Evolutionary conservation across 345 rosid genomes (phyloP), one percentile per base, ranked within the genome.

Genomic region (Arabidopsis arenosa): DNA sequence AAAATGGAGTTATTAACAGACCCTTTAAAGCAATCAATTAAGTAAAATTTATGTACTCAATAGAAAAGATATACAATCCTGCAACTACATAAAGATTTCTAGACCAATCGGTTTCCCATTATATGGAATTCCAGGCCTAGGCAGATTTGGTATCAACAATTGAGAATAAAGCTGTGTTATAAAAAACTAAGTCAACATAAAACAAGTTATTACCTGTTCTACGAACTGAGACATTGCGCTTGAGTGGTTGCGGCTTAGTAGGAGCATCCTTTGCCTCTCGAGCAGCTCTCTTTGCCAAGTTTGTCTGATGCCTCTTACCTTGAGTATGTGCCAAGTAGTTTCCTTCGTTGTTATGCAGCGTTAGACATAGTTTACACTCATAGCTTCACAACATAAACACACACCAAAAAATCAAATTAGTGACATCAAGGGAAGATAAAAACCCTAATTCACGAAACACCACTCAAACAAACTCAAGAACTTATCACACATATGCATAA

Each of bases 291-390:
- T 92, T 92, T 11, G 97, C 97, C 84, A 95, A 86, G 70, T 95
- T 95, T 59, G 99, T 95, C 79, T 96, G 97, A 72, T 91, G 98
- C 55, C 99, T 89, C 83, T 95, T 92, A 82, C 97, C 99, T 63
- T 92, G 97, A 17, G 97, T 92, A 76, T 95, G 96, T 2, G 97
- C 99, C 91, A 92, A 82, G 80, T 92, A 95, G 82, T 94, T 94
- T n/a, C 99, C 99, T 86, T 96, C 99, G 66, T 96, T 96, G 89
- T 96, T 96, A 84, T 91, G 99, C 45, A 96, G 81, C 37, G 99
- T 96, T 83, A 96, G 77, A 78, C 97, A 93, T 71, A 96, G 88
- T 87, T 95, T 95, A 82, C 99, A 95, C 88, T 95, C 97, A 44
- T 95, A 95, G 80, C 98, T 95, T 60, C 87, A 80, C 28, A 48